Percentiles rank a stretch among this genome's conserved stretches.
phyloP scores from a whole-genome alignment of 345 rosid species.

The Lepidium sativum region DNA sequence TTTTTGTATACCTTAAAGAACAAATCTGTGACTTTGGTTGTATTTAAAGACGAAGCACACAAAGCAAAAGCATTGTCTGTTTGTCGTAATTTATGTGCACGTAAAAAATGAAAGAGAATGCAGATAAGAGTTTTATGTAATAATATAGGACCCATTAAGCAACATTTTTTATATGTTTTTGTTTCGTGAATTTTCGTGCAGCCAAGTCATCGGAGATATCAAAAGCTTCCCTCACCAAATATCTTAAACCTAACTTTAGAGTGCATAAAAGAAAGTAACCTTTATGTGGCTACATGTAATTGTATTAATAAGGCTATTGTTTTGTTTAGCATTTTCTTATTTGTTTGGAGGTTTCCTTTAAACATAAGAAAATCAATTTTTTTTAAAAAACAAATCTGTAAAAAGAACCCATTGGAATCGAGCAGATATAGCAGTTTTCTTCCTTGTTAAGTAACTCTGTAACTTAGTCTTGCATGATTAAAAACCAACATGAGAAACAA shows the following conservation, averaged over 20 bases:
- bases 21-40: constrained; percentile 23
- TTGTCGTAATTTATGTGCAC: not conserved
- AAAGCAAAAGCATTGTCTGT: constrained; percentile 8
- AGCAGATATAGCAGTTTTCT: constrained; percentile 6
- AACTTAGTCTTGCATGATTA: not conserved
- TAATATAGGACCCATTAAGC: constrained; percentile 32
- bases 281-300: not conserved
- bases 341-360: not conserved
- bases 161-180: too few species aligned
- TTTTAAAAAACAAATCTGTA: too few species aligned
- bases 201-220: constrained; percentile 27
- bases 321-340: constrained; percentile 9
- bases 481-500: not conserved
- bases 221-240: constrained; percentile 14
- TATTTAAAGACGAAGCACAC: constrained; percentile 33
- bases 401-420: not conserved
- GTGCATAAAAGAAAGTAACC: constrained; percentile 21
- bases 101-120: not conserved
- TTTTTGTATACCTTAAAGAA: constrained; percentile 33
- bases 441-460: not conserved
- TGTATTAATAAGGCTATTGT: not conserved
- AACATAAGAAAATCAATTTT: not conserved
- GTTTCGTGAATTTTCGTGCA: constrained; percentile 36
- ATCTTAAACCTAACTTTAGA: constrained; percentile 15
- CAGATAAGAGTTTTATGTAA: constrained; percentile 34